Conservation (phyloP, 2,329 filamentous ascomycete genomes). For the Monosporascus sp. region DNA sequence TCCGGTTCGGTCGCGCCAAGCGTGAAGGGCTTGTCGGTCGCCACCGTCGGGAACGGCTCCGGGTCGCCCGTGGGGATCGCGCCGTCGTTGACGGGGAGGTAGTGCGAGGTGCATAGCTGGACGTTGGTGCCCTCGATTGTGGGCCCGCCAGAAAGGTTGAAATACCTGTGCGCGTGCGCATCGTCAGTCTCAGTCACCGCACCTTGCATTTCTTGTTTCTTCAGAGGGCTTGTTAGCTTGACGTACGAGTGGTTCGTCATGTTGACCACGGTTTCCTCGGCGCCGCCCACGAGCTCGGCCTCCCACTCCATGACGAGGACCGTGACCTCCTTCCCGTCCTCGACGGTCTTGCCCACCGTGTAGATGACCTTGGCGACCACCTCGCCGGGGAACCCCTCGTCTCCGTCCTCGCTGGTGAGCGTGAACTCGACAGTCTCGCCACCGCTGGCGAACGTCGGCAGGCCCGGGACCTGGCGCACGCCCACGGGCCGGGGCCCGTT, state of each 20-base stretch:
- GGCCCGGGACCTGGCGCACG: slow-evolving; percentile 42
- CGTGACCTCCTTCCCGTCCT: slow-evolving; percentile 57
- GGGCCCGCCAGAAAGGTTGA: slow-evolving; percentile 53
- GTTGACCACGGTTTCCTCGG: slow-evolving; percentile 86
- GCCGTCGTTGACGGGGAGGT: slow-evolving; percentile 68
- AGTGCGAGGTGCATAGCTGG: slow-evolving; percentile 58
- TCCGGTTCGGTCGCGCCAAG: slow-evolving; percentile 67
- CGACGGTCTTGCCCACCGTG: slow-evolving; percentile 62
- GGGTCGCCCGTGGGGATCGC: slow-evolving; percentile 71
- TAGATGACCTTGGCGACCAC: slow-evolving; percentile 77
- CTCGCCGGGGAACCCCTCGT: slow-evolving; percentile 86
- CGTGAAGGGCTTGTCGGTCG: slow-evolving; percentile 62
- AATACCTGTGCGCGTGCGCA: slow-evolving; percentile 43
- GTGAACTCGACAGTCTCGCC: slow-evolving; percentile 64
- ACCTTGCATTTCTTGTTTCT: not conserved
- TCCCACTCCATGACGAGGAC: slow-evolving; percentile 86
- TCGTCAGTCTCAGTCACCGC: not conserved
- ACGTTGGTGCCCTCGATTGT: slow-evolving; percentile 56
- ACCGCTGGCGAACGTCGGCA: slow-evolving; percentile 46
- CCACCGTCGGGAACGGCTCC: slow-evolving; percentile 58
- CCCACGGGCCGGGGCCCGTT: slow-evolving; percentile 62
- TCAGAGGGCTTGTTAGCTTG: too few species aligned
- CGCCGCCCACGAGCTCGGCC: slow-evolving; percentile 70
- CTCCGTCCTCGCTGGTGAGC: slow-evolving; percentile 68
- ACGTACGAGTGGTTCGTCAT: slow-evolving; percentile 90